These are phyloP conservation scores for Raphanus sativus DNA, from an alignment of 345 rosid species.

Conservation along the genomic window DNA sequence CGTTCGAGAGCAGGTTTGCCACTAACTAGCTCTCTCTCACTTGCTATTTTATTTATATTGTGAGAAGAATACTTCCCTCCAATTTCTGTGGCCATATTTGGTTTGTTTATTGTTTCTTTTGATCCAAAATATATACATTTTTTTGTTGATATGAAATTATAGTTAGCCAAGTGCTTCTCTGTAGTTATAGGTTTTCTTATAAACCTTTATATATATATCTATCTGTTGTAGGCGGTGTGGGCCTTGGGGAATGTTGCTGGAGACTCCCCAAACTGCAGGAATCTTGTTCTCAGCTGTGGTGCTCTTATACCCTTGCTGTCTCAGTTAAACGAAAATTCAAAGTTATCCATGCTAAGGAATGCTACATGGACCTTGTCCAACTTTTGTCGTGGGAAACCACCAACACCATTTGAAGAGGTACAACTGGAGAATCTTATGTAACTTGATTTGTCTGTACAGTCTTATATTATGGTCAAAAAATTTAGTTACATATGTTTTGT, in stretches of 20 bases:
- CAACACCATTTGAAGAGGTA: constrained; percentile 73
- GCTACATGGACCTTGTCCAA: constrained; percentile 80
- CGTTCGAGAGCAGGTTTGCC: constrained; percentile 78
- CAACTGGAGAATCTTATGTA: constrained; percentile 19
- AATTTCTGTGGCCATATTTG: background rate
- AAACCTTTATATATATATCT: background rate
- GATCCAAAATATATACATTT: background rate
- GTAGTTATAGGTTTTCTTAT: constrained; percentile 17
- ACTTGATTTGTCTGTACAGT: constrained; percentile 15
- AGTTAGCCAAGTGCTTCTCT: background rate
- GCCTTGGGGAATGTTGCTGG: constrained; percentile 84
- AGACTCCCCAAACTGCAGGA: constrained; percentile 70
- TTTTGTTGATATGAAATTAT: background rate
- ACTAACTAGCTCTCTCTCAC: constrained; percentile 25
- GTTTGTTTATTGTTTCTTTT: background rate
- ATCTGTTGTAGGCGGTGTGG: constrained; percentile 61
- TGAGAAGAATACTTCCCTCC: no score
- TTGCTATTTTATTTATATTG: background rate
- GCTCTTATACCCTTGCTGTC: constrained; percentile 66
- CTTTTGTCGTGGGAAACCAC: constrained; percentile 77
- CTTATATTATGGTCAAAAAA: background rate
- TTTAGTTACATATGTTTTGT: background rate
- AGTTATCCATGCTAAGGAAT: constrained; percentile 74
- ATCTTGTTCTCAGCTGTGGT: constrained; percentile 65
- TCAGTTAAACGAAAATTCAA: constrained; percentile 64